Evolutionary conservation across 108 stramenopile species (phyloP).

Genomic region (Fragilaria crotonensis): DNA sequence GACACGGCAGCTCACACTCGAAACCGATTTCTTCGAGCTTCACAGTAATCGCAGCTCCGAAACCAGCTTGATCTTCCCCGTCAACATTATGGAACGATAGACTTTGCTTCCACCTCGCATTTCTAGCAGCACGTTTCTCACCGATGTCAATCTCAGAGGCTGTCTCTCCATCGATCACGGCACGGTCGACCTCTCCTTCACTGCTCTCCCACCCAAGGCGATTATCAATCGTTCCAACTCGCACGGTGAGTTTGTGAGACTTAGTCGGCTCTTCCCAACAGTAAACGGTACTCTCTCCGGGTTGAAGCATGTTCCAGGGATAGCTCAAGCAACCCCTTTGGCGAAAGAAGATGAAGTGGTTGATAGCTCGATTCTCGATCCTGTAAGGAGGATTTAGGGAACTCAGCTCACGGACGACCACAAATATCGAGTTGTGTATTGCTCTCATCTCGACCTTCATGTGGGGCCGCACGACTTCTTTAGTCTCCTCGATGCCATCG

Average conservation of each 20-base stretch:
- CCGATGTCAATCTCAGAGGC: slow-evolving; percentile 4
- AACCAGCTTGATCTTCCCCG: slow-evolving; percentile 66
- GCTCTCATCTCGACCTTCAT: slow-evolving; percentile 77
- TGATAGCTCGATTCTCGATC: slow-evolving; percentile 79
- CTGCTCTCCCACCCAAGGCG: slow-evolving; percentile 2
- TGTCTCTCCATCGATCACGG: not conserved
- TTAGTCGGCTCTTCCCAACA: slow-evolving; percentile 88
- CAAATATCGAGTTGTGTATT: slow-evolving; percentile 76
- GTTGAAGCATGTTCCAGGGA: slow-evolving; percentile 65
- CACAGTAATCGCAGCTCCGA: slow-evolving; percentile 54
- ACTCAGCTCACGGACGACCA: slow-evolving; percentile 55
- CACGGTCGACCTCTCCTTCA: not conserved
- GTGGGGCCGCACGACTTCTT: too few relatives aligned
- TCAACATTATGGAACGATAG: slow-evolving; percentile 51
- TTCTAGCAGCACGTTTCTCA: slow-evolving; percentile 13
- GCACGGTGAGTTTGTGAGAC: slow-evolving; percentile 68
- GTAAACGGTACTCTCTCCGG: slow-evolving; percentile 67
- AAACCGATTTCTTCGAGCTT: slow-evolving; percentile 87
- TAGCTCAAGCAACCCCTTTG: slow-evolving; percentile 75
- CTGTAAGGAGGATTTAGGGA: slow-evolving; percentile 56
- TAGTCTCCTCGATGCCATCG: slow-evolving; percentile 6
- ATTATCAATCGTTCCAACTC: slow-evolving; percentile 38
- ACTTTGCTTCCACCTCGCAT: slow-evolving; percentile 14
- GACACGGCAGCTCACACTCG: slow-evolving; percentile 15
- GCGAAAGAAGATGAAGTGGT: slow-evolving; percentile 68